phyloP scores from a whole-genome alignment of 257 asterid genomes.

The Catharanthus roseus region DNA sequence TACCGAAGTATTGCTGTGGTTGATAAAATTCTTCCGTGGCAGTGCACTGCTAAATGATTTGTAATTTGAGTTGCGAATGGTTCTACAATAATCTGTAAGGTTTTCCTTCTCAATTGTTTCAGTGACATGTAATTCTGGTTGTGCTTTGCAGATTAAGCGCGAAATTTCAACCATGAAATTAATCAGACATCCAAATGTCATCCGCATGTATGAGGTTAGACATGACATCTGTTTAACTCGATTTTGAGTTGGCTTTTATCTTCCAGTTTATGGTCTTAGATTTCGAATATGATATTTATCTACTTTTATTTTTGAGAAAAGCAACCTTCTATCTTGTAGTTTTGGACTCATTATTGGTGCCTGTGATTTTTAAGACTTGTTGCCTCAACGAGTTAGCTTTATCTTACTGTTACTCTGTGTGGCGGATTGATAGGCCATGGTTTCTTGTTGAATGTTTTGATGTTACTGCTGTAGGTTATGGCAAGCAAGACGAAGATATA shows the following conservation, averaged over 20 bases:
- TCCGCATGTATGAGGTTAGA: slow-evolving; percentile 85
- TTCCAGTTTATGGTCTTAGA: background rate
- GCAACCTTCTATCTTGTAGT: too few relatives aligned
- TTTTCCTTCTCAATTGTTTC: slow-evolving; percentile 9
- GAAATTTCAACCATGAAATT: slow-evolving; percentile 95
- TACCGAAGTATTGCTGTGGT: background rate
- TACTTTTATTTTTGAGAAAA: too few relatives aligned
- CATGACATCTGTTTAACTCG: slow-evolving; percentile 2
- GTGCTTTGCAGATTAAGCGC: slow-evolving; percentile 71
- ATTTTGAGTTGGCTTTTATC: background rate
- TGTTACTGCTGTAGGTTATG: slow-evolving; percentile 69
- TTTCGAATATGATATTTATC: too few relatives aligned
- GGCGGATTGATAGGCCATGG: background rate
- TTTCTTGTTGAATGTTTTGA: slow-evolving; percentile 14
- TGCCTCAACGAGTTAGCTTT: background rate
- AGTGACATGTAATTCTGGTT: slow-evolving; percentile 2
- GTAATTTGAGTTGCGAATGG: background rate
- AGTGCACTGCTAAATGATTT: background rate
- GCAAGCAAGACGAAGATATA: slow-evolving; percentile 96
- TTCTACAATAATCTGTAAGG: background rate
- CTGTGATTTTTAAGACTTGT: background rate
- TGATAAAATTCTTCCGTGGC: background rate
- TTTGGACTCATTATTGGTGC: too few relatives aligned
- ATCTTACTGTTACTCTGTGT: background rate
- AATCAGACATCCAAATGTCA: slow-evolving; percentile 87